phyloP scores from a whole-genome alignment of 305 asterid species.

The Striga hermonthica region DNA sequence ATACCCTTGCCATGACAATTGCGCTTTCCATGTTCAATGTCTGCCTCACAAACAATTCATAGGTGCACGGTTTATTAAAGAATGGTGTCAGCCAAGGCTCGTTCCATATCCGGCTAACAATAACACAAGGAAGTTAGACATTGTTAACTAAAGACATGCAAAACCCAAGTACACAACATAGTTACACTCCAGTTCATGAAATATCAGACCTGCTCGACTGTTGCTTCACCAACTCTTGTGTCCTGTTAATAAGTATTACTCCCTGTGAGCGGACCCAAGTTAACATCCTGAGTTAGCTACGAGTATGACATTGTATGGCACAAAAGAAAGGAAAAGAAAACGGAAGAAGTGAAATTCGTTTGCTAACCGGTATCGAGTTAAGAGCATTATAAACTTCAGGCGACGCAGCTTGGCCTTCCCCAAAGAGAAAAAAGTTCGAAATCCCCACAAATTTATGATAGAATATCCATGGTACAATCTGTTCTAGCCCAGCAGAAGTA shows the following conservation, averaged over 20 bases:
- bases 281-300: background rate
- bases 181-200: background rate
- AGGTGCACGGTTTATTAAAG: background rate
- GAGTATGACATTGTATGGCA: too few relatives aligned
- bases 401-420: background rate
- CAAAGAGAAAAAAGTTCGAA: background rate
- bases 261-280: background rate
- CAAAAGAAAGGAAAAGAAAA: background rate
- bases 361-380: background rate
- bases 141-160: too few relatives aligned
- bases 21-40: background rate
- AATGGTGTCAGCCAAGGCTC: background rate
- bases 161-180: background rate
- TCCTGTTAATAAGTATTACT: slow-evolving; percentile 2
- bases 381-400: background rate
- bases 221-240: background rate
- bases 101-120: background rate
- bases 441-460: background rate
- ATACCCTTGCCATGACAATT: background rate
- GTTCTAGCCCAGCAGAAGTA: background rate
- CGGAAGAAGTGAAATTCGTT: background rate
- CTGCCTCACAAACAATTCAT: background rate
- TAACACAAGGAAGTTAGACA: too few relatives aligned
- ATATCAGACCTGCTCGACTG: background rate
- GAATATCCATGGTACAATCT: slow-evolving; percentile 4